A percentile compares a stretch with the other conserved stretches of the same genome.
phyloP scores from a whole-genome alignment of 164 flowering plant species.

The Magnolia sinica region DNA sequence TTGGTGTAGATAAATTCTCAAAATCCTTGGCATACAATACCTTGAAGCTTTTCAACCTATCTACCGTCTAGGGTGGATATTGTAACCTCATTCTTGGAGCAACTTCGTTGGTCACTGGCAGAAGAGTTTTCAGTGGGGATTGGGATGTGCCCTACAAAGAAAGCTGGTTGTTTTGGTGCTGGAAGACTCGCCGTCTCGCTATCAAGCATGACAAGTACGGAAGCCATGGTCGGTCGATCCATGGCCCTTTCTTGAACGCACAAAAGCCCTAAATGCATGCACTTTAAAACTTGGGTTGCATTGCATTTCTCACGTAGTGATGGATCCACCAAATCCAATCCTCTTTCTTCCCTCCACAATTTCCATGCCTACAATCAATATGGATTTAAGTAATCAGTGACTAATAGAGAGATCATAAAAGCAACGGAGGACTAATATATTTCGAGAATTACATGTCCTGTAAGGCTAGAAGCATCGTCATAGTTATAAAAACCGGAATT shows the following conservation, averaged over 20 bases:
- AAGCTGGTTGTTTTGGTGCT: constrained; percentile 2
- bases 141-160: neutral
- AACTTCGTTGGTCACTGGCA: neutral
- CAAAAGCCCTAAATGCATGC: constrained; percentile 25
- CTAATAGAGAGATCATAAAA: neutral
- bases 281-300: constrained; percentile 13
- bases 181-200: constrained; percentile 8
- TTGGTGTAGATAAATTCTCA: too few species aligned
- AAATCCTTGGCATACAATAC: too few species aligned
- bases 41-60: neutral
- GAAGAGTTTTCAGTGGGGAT: neutral
- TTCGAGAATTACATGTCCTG: constrained; percentile 5
- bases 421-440: neutral
- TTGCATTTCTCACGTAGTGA: neutral
- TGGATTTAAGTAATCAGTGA: too few species aligned
- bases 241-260: constrained; percentile 30
- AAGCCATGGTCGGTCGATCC: constrained; percentile 30
- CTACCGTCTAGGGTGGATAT: neutral
- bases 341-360: constrained; percentile 10
- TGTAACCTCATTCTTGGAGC: neutral
- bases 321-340: constrained; percentile 11
- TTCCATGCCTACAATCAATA: constrained; percentile 11
- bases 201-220: constrained; percentile 25
- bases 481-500: constrained; percentile 17
- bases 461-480: constrained; percentile 7